Base-by-base conservation (phyloP, 495 filamentous ascomycete genomes). In the Trypethelium eluteriae region DNA sequence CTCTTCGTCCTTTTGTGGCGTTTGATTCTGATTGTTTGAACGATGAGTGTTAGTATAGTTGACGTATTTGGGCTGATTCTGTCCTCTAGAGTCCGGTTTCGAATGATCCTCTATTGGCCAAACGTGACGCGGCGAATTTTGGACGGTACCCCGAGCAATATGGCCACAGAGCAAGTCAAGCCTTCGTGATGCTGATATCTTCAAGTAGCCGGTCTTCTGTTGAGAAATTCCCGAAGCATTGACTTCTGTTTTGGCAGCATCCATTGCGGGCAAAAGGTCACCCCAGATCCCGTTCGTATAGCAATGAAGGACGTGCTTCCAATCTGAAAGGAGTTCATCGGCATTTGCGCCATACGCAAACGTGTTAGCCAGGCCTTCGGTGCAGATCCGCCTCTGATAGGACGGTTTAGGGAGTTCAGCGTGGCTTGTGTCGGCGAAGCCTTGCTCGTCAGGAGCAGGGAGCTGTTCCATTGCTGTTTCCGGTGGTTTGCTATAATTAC, bases 131-230 rank as follows among this genome's bases (percentile, higher is more conserved):
- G 32, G 38, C 4, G 47, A 53, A 14, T 32, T 11, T 39, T 12
- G 18, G 25, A 39, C 47, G 62, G 11, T 64, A 16, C 10, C 12
- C 25, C 25, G 36, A n/a, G 11, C 14, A 49, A 53, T 10, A 32
- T 64, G 62, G 4, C 38, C 10, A 11, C 5, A 10, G 14, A 64
- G 12, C 62, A 64, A 49, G 5, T 64, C 41, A 39, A 64, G 62
- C 35, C 62, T 39, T 32, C 11, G 25, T 12, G 47, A 14, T 32
- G 38, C 38, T 49, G 12, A 35, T 0, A 10, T 64, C 25, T 64
- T n/a, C 32, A 34, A 11, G 11, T n/a, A n/a, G 10, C 12, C 38
- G 4, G 14, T 49, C 4, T 32, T 44, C 49, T 18, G 49, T 53
- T 53, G 10, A 18, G n/a, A 53, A 35, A 10, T 14, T 1, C n/a